These are phyloP conservation scores for Talaromyces sp. DNA, from an alignment of 2,329 filamentous ascomycete species.

Conservation along the genomic window DNA sequence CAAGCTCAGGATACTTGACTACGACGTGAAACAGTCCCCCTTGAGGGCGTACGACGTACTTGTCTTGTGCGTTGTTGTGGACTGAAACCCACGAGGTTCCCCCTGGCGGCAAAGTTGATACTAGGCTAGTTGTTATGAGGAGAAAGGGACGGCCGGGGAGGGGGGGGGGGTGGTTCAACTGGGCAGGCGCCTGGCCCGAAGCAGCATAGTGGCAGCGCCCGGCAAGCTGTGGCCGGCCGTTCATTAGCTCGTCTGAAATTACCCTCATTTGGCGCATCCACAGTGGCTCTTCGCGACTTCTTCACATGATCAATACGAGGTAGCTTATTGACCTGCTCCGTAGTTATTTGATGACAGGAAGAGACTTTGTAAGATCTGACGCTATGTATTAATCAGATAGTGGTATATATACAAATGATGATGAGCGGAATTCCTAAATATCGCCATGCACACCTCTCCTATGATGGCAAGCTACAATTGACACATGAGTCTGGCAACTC, in stretches of 20 bases:
- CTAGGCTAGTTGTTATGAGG: neutral
- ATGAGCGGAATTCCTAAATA: neutral
- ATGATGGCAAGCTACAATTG: neutral
- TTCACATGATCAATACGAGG: neutral
- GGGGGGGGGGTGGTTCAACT: neutral
- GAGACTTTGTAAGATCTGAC: conserved; percentile 3
- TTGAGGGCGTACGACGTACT: neutral
- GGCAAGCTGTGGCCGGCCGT: neutral
- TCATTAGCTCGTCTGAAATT: conserved; percentile 8
- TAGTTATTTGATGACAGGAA: neutral
- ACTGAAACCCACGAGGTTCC: conserved; percentile 11
- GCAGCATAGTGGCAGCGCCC: neutral
- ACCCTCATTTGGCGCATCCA: neutral
- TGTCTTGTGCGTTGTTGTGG: neutral
- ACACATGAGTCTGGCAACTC: neutral
- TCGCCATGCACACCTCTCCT: neutral
- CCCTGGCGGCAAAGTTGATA: conserved; percentile 8
- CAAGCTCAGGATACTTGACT: conserved; percentile 1
- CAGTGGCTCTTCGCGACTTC: neutral
- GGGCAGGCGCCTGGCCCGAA: neutral
- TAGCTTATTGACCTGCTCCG: neutral
- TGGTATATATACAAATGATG: neutral
- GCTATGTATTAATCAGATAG: neutral
- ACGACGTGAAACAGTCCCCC: neutral
- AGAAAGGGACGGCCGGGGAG: neutral